These are phyloP conservation scores for Lactarius trivialis DNA, from an alignment of 768 basidiomycete genomes.

Conservation along the genomic window DNA sequence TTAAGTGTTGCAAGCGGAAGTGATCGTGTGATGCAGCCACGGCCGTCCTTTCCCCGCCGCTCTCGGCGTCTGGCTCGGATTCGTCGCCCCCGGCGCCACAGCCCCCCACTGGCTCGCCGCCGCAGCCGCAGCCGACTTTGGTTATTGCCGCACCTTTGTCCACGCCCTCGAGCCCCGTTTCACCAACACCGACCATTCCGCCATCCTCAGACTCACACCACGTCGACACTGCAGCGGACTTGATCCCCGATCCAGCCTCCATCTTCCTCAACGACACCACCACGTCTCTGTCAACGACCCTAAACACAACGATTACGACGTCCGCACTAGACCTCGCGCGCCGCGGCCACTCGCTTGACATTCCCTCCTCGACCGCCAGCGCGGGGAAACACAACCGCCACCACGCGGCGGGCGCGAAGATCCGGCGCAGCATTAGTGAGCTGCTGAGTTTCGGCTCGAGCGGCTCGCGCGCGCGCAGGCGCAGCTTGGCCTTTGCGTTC, in stretches of 20 bases:
- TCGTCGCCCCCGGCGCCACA: not conserved
- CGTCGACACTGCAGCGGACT: not conserved
- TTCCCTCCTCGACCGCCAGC: not conserved
- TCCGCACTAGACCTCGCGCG: conserved; percentile 3
- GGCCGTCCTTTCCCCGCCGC: not conserved
- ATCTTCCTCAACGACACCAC: not conserved
- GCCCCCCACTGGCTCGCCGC: not conserved
- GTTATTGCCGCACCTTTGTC: not conserved
- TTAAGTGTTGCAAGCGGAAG: not conserved
- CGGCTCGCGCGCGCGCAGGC: conserved; percentile 7
- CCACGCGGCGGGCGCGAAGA: not conserved
- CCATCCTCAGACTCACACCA: not conserved
- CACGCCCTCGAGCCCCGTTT: not conserved
- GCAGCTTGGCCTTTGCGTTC: not conserved
- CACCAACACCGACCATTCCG: not conserved
- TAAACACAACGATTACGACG: not conserved
- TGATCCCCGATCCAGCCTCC: conserved; percentile 7
- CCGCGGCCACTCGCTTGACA: conserved; percentile 18
- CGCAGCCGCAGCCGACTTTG: not conserved
- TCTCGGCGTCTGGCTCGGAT: not conserved
- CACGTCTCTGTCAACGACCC: not conserved
- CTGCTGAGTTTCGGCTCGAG: conserved; percentile 5
- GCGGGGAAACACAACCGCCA: not conserved
- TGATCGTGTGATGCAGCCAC: not conserved
- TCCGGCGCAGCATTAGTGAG: conserved; percentile 15